phyloP scores from a whole-genome alignment of 345 rosid genomes.

The Camelina laxa region DNA sequence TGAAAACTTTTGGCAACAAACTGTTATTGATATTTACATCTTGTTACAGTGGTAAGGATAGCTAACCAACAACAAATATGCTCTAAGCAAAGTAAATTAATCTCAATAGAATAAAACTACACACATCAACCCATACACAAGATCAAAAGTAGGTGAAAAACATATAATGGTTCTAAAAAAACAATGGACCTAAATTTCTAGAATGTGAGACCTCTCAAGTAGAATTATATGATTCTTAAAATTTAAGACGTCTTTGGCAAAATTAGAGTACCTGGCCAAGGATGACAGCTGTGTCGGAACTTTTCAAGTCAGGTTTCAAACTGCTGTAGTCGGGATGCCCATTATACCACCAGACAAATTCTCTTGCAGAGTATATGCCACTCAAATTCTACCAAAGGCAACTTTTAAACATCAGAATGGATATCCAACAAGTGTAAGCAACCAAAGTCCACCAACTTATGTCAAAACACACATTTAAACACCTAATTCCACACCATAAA shows the following conservation, averaged over 20 bases:
- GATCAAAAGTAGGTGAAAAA: neutral
- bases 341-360: conserved; percentile 98
- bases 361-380: conserved; percentile 87
- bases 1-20: neutral
- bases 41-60: conserved; percentile 19
- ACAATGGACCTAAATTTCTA: neutral
- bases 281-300: conserved; percentile 75
- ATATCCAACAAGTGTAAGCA: conserved; percentile 7
- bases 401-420: neutral
- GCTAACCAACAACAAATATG: conserved; percentile 4
- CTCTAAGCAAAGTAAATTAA: neutral
- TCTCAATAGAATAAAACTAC: neutral
- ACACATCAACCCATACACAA: no score
- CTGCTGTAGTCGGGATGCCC: conserved; percentile 82
- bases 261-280: conserved; percentile 71
- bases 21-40: neutral
- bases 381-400: conserved; percentile 53
- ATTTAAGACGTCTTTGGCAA: neutral
- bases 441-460: conserved; percentile 14
- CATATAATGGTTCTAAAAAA: neutral
- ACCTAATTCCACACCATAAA: conserved; percentile 2
- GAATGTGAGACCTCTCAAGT: conserved; percentile 4
- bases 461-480: neutral
- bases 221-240: conserved; percentile 7
- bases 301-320: conserved; percentile 72